Percentiles rank a stretch among this genome's conserved stretches.
Evolutionary conservation across 1,284 basidiomycete genomes (phyloP).

Genomic region (Spongiforma sp.): DNA sequence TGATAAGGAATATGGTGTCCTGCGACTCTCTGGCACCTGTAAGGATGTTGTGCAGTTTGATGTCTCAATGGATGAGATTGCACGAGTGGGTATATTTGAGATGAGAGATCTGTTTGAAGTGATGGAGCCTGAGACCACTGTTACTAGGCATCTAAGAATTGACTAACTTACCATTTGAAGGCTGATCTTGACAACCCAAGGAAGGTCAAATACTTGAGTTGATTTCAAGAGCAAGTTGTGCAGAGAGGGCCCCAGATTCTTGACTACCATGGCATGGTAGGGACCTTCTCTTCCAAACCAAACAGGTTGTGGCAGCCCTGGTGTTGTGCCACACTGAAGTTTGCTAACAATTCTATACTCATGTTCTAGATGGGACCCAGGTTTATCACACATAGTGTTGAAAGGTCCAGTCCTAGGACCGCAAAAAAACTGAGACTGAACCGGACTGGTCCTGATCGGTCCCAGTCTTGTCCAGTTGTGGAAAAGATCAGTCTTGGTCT

Average conservation of each 20-base stretch:
- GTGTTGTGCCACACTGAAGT: background rate
- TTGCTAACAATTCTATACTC: background rate
- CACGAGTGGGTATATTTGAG: background rate
- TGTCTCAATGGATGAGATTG: background rate
- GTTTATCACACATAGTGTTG: background rate
- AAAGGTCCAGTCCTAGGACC: too few species aligned
- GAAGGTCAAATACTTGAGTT: background rate
- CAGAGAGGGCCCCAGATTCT: background rate
- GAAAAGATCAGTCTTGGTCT: too few species aligned
- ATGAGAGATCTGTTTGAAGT: background rate
- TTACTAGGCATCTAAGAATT: background rate
- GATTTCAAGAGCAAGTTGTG: background rate
- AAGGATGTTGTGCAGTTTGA: background rate
- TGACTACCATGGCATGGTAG: background rate
- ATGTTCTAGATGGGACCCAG: background rate
- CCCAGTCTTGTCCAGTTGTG: too few species aligned
- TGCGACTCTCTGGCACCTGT: background rate
- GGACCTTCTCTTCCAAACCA: background rate
- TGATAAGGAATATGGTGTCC: background rate
- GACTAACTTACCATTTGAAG: background rate
- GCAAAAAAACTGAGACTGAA: too few species aligned
- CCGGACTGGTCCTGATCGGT: too few species aligned
- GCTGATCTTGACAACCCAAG: background rate
- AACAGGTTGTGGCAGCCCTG: background rate
- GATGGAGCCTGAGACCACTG: background rate